Evolutionary conservation across 225 moss, liverwort and hornwort species (phyloP), one percentile per base, ranked within the genome.

Genomic region (Physcomitrellopsis africana): DNA sequence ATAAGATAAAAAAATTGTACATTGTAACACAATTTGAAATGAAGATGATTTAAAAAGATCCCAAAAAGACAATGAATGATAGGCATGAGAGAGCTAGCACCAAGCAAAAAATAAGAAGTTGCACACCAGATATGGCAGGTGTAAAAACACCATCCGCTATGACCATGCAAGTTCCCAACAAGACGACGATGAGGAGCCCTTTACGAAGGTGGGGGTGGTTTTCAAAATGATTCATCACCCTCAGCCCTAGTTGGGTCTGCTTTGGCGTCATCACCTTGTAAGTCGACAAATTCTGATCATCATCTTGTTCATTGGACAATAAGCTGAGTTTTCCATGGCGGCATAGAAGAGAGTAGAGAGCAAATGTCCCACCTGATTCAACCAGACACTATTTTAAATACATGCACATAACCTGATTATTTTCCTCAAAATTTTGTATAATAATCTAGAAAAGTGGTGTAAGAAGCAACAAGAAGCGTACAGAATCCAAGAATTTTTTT

Each of bases 91-190:
- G 71, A 57, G 22, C 45, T 22, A 71, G 26, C 45, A 55, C 5
- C 23, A 19, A 13, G 29, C 51, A 37, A 13, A 18, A 49, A 63
- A 18, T 10, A 64, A 53, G 43, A 45, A 55, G 56, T 3, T 49
- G 44, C 67, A 63, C 58, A 94, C 96, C 96, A 78, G 96, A 93
- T 42, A 96, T 96, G 66, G 86, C 87, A 53, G 96, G 96, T 3
- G 96, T 96, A 18, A 96, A 87, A 18, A 96, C 86, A 16, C 96
- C 96, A 72, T 96, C 96, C 8, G 93, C 96, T 27, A 96, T 93
- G 60, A 96, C 87, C 92, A 93, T 94, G 80, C 87, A 86, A 24
- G 96, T 92, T 17, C 94, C 96, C 37, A 96, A 47, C 37, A 96
- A 78, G 62, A 94, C 94, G 10, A 88, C 78, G 41, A 92, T 73